Evolutionary conservation across 768 basidiomycete genomes (phyloP).

Genomic region (Lyophyllum atratum): DNA sequence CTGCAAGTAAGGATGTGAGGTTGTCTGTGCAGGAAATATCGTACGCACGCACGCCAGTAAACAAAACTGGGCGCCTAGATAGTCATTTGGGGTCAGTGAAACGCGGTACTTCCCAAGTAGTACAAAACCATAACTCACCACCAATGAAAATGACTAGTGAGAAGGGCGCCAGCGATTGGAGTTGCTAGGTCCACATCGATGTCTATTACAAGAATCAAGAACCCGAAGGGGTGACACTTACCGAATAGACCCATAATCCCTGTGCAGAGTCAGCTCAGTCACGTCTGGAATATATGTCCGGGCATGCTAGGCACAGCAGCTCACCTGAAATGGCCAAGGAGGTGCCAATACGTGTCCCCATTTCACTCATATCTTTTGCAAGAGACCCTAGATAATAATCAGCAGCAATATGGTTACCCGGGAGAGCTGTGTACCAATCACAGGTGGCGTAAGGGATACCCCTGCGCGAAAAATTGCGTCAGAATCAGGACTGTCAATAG

Average conservation of each 20-base stretch:
- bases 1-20: neutral
- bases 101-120: neutral
- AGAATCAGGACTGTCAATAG: conserved; percentile 7
- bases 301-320: neutral
- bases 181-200: conserved; percentile 30
- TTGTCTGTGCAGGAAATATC: neutral
- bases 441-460: conserved; percentile 21
- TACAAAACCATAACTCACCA: conserved; percentile 7
- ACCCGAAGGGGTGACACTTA: conserved; percentile 12
- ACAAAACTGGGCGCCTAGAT: conserved; percentile 15
- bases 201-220: neutral
- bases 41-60: conserved; percentile 10
- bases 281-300: neutral
- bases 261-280: neutral
- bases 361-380: conserved; percentile 42
- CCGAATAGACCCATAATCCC: conserved; percentile 37
- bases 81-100: neutral
- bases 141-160: conserved; percentile 30
- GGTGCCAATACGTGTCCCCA: conserved; percentile 51
- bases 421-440: neutral
- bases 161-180: conserved; percentile 52
- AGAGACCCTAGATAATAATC: conserved; percentile 26
- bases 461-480: neutral
- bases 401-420: neutral
- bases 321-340: conserved; percentile 44